Evolutionary conservation across 805 yeast species (phyloP), one percentile per base, ranked within the genome.

Genomic region (Starmerella ratchasimensis): DNA sequence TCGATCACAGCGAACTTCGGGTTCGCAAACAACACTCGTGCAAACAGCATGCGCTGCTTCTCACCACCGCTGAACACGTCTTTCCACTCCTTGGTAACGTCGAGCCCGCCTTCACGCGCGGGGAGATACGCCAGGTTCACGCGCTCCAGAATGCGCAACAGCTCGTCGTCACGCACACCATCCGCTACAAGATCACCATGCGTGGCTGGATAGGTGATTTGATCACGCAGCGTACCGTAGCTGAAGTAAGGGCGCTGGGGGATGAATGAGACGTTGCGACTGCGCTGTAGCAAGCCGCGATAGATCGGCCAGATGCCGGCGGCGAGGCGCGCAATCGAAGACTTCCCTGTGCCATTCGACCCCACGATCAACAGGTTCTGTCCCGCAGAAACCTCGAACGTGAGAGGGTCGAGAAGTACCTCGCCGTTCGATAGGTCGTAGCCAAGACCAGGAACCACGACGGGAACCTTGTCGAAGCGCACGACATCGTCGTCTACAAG

Each of bases 31-130:
- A 84, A 38, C 2, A 84, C 71, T 49, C 95, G 68, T 0, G 96
- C 94, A 62, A 84, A 80, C 57, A 82, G 74, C 56, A 84, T 69
- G 54, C 94, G 72, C 63, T 84, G 96, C 59, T 82, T 77, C 57
- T 84, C 96, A 40, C 96, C 96, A n/a, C 96, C 96, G 58, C 90
- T 78, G 46, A 84, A 68, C n/a, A 84, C 78, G 54, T 80, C 93
- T 52, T 76, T 76, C 95, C 95, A 84, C 47, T 76, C 82, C 42
- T 76, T 68, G 9, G 58, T 49, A 4, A 65, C 54, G 26, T 59
- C 59, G 59, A 68, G 58, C 9, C 75, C 75, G 15, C 60, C 62
- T 38, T 61, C 72, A 54, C 96, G 69, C 38, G 73, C 74, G 32
- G 82, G 65, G 35, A 86, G 64, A 57, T 86, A 84, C 23, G 78